Conservation (phyloP, 2,329 filamentous ascomycete species). For the Dendrostoma leiphaemia region DNA sequence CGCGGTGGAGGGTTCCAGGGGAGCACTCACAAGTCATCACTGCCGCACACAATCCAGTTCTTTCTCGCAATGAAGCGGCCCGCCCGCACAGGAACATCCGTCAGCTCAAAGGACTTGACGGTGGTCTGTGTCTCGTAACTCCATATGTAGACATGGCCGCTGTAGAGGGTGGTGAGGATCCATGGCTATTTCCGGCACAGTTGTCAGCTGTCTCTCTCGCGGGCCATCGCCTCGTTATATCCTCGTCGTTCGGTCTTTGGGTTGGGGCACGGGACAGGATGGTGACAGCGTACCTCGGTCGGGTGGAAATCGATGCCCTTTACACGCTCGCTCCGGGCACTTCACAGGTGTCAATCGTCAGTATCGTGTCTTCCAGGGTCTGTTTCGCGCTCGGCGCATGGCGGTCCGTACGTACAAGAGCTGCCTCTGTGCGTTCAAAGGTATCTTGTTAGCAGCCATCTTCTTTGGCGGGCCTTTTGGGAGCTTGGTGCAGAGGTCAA, state of each 20-base stretch:
- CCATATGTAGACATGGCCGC: constrained; percentile 97
- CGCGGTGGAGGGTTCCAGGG: constrained; percentile 31
- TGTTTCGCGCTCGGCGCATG: neutral
- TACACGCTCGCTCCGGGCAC: constrained; percentile 86
- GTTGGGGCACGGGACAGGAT: neutral
- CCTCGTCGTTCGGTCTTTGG: neutral
- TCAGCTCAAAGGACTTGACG: constrained; percentile 98
- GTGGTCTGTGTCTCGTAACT: constrained; percentile 96
- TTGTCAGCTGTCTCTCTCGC: neutral
- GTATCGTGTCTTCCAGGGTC: neutral
- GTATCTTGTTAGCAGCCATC: constrained; percentile 30
- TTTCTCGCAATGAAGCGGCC: constrained; percentile 96
- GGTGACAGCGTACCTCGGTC: constrained; percentile 84
- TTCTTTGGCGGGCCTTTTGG: neutral
- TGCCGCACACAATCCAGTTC: constrained; percentile 98
- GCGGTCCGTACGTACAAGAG: constrained; percentile 47
- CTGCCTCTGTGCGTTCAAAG: constrained; percentile 60
- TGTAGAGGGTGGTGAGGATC: constrained; percentile 32
- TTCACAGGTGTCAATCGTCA: constrained; percentile 1
- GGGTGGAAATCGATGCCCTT: constrained; percentile 98
- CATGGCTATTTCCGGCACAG: constrained; percentile 3
- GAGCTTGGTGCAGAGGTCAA: neutral
- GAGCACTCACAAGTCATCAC: constrained; percentile 69
- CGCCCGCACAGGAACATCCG: constrained; percentile 94
- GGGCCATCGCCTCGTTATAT: too few relatives aligned